A percentile compares a stretch with the other conserved stretches of the same genome.
These are phyloP conservation scores for Monosporascus sp. DNA, from an alignment of 2,329 filamentous ascomycete genomes.

Conservation along the genomic window DNA sequence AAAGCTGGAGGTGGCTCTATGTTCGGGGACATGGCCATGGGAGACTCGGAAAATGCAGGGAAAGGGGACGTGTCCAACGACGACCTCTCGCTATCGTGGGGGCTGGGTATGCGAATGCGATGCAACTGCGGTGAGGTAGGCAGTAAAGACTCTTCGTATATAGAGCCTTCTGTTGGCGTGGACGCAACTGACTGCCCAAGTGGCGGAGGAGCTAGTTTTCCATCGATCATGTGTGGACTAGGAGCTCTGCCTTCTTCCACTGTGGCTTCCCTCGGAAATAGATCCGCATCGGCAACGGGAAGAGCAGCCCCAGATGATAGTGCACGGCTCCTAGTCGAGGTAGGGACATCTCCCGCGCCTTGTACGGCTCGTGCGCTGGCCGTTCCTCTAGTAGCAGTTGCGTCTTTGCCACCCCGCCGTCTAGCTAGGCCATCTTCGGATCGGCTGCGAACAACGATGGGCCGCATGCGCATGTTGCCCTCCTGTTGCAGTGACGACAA, in stretches of 20 bases:
- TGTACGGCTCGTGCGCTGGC: conserved; percentile 12
- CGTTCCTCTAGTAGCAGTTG: conserved; percentile 4
- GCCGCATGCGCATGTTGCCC: conserved; percentile 66
- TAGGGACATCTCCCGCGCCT: conserved; percentile 8
- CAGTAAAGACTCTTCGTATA: conserved; percentile 8
- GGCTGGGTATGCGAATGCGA: conserved; percentile 43
- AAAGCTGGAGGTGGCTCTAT: conserved; percentile 48
- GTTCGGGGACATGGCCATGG: conserved; percentile 38
- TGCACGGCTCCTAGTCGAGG: conserved; percentile 34
- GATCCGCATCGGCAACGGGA: conserved; percentile 29
- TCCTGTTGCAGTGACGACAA: conserved; percentile 82
- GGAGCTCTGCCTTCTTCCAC: conserved; percentile 19
- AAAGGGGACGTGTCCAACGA: conserved; percentile 58
- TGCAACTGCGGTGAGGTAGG: conserved; percentile 25
- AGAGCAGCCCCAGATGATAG: conserved; percentile 43
- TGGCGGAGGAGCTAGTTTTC: conserved; percentile 28
- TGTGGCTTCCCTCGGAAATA: conserved; percentile 35
- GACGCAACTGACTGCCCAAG: conserved; percentile 8
- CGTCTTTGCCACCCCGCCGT: neutral
- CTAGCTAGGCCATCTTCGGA: conserved; percentile 51
- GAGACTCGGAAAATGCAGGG: conserved; percentile 61
- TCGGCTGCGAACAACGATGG: conserved; percentile 65
- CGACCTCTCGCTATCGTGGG: conserved; percentile 38
- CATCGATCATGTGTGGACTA: conserved; percentile 23
- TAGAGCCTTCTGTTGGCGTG: conserved; percentile 11